Evolutionary conservation across 2,329 filamentous ascomycete species (phyloP).

Genomic region (Cyphellophora europaea): DNA sequence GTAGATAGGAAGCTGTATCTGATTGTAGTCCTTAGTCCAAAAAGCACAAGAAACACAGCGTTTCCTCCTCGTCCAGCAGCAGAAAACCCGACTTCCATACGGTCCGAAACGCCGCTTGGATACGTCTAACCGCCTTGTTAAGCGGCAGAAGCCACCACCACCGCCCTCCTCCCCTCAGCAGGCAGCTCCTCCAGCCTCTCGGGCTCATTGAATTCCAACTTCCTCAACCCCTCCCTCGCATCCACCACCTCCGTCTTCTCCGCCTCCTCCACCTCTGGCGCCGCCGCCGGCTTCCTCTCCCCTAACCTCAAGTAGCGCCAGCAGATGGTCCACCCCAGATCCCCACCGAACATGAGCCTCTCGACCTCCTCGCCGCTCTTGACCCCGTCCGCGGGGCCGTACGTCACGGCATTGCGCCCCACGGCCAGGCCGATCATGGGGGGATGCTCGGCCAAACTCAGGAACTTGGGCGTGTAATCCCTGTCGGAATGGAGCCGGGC

Average conservation of each 20-base stretch:
- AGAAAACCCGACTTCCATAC: no score
- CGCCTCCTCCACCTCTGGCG: conserved; percentile 1
- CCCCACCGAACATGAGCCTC: conserved; percentile 56
- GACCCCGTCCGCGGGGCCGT: conserved; percentile 48
- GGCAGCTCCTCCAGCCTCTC: neutral
- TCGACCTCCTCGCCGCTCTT: conserved; percentile 54
- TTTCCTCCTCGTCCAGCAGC: no score
- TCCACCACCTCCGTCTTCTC: conserved; percentile 9
- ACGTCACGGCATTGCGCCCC: conserved; percentile 59
- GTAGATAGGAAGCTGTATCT: no score
- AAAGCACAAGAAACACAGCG: no score
- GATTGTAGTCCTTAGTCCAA: no score
- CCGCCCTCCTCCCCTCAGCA: no score
- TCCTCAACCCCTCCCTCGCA: neutral
- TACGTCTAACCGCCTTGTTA: no score
- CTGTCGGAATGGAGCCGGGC: conserved; percentile 22
- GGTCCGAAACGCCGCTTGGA: no score
- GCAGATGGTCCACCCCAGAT: conserved; percentile 54
- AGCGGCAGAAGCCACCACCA: no score
- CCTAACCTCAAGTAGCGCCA: conserved; percentile 5
- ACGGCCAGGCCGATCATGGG: conserved; percentile 64
- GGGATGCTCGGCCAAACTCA: conserved; percentile 44
- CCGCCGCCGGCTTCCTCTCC: neutral
- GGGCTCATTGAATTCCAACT: no score
- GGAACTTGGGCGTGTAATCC: conserved; percentile 35